phyloP scores from a whole-genome alignment of 371 early-diverging fungal genomes.

The Actinomortierella wolfii region DNA sequence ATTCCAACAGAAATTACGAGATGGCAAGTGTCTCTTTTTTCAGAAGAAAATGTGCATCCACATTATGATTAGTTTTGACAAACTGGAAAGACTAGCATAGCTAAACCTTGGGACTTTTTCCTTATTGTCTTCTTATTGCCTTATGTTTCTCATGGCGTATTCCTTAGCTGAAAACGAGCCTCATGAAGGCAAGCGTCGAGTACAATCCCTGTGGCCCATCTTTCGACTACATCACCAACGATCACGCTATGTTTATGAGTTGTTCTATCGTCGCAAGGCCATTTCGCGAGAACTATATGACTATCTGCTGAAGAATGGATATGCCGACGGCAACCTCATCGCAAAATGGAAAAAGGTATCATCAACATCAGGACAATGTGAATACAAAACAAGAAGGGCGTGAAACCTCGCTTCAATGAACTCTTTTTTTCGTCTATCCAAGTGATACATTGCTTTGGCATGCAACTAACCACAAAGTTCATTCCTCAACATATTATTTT shows the following conservation, averaged over 20 bases:
- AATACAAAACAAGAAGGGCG: too few relatives aligned
- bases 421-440: too few relatives aligned
- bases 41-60: conserved; percentile 8
- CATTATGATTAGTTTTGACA: too few relatives aligned
- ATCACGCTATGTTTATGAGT: conserved; percentile 94
- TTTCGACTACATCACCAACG: conserved; percentile 98
- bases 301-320: conserved; percentile 87
- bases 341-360: conserved; percentile 97
- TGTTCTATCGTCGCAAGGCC: conserved; percentile 92
- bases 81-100: too few relatives aligned
- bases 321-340: conserved; percentile 94
- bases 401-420: too few relatives aligned
- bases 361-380: too few relatives aligned
- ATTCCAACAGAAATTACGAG: conserved; percentile 93
- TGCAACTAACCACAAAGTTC: too few relatives aligned
- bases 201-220: conserved; percentile 94
- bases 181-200: conserved; percentile 93
- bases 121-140: conserved; percentile 1
- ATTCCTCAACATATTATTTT: neutral
- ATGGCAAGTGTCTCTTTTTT: conserved; percentile 67
- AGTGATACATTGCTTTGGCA: too few relatives aligned
- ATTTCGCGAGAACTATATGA: conserved; percentile 94
- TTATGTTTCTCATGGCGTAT: conserved; percentile 7
- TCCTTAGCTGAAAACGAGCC: conserved; percentile 92
- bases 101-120: too few relatives aligned